Evolutionary conservation across 2,329 filamentous ascomycete species (phyloP), one percentile per base, ranked within the genome.

Genomic region (Stemphylium lycopersici): DNA sequence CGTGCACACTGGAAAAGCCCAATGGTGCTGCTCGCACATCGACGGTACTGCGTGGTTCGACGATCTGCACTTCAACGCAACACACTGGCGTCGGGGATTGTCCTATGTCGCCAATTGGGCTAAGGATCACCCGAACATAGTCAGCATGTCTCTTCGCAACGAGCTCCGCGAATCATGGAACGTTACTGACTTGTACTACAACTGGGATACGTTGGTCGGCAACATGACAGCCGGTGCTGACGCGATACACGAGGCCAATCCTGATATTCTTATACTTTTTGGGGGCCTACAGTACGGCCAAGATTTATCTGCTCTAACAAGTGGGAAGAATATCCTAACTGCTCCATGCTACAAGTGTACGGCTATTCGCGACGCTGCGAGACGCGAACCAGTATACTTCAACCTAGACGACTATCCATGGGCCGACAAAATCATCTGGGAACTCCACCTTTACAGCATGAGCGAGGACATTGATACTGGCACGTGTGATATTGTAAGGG

Each of bases 1-100:
- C 42, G 69, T 72, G 11, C 69, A 72, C 55, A 62, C 59, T 4
- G 67, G 67, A 20, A 71, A 69, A 46, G 69, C 69, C 16, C 61
- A 71, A 59, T 73, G 70, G 70, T 73, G 70, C 59, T 73, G 70
- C 56, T 70, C 66, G 8, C 62, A 67, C 52, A 64, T 56, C 26
- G 83, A 86, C 65, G 83, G 84, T 37, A 85, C 84, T 66, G 82
- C 83, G 37, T 87, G 84, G 83, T 85, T 85, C 69, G 79, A 79
- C 61, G 67, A 72, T 12, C 69, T 75, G 46, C 82, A 84, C 72
- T 86, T 86, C 71, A 76, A 83, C 63, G 83, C 82, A 24, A 63
- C 70, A 1, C 66, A 80, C 37, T 86, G 84, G 84, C 78, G 84
- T 6, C 67, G 76, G 22, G 84, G 83, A 1, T 75, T 86, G 20